Evolutionary conservation across 176 grass and related monocot species (phyloP), one percentile per base, ranked within the genome.

Genomic region (Elymus sibiricus): DNA sequence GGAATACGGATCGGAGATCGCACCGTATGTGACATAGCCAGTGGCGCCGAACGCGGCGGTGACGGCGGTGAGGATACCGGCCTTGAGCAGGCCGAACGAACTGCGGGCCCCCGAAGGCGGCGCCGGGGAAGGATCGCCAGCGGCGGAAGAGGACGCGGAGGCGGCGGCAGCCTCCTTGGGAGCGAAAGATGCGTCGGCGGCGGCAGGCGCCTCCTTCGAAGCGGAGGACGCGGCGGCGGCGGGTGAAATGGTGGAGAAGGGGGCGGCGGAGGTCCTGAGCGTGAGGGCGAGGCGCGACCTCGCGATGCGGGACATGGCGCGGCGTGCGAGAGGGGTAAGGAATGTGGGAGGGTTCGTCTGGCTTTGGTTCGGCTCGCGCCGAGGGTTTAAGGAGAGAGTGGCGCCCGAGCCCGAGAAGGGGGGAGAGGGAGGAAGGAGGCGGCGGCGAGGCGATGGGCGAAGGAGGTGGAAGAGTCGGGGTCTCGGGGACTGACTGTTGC

Each of bases 1-100:
- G 22, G 5, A 24, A 71, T 21, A 47, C 56, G 67, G 66, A 83
- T 78, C 46, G 59, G 51, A 61, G 49, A 60, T 85, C 59, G 28
- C 59, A 99, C 97, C 97, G n/a, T 89, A 94, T 80, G 83, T 91
- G 87, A 78, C 90, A 43, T 99, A 99, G 44, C 84, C 88, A 34
- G 90, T 90, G 87, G 79, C 83, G 43, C 92, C 92, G 29, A 91
- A 5, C 22, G 90, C 85, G 2, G 88, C 85, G 12, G 88, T 86
- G 19, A 99, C 17, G 51, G 92, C 87, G 2, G 96, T 72, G 42
- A 96, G 72, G 29, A 67, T 64, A 28, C 87, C 88, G 55, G 81
- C 43, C 64, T 91, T 96, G 53, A 90, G 70, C 51, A 86, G 64
- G 24, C 86, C 67, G 88, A 90, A 88, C 4, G 92, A 53, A 53